Evolutionary conservation across 805 yeast species (phyloP).

Genomic region (Ascoidea asiatica): DNA sequence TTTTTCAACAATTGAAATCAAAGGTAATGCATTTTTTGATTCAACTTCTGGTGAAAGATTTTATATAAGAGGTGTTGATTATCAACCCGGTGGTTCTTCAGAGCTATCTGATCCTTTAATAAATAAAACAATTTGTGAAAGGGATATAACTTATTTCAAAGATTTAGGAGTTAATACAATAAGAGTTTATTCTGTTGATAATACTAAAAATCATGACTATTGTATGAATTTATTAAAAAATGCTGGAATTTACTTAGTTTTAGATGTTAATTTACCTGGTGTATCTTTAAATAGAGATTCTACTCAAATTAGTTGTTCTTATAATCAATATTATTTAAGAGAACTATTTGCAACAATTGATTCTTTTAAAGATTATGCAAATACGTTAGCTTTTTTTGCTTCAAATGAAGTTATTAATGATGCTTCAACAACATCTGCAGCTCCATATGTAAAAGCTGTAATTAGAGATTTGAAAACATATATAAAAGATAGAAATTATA

Average conservation of each 20-base stretch:
- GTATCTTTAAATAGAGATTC: slow-evolving; percentile 50
- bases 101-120: slow-evolving; percentile 60
- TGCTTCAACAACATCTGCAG: slow-evolving; percentile 40
- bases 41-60: slow-evolving; percentile 38
- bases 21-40: slow-evolving; percentile 52
- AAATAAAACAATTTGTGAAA: slow-evolving; percentile 39
- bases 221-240: slow-evolving; percentile 55
- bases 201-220: slow-evolving; percentile 47
- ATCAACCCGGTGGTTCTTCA: slow-evolving; percentile 91
- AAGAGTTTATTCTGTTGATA: slow-evolving; percentile 65
- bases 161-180: slow-evolving; percentile 61
- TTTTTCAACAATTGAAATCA: slow-evolving; percentile 18
- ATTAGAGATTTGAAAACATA: slow-evolving; percentile 67
- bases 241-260: slow-evolving; percentile 57
- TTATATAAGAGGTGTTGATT: slow-evolving; percentile 84
- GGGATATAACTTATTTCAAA: slow-evolving; percentile 53
- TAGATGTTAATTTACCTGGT: slow-evolving; percentile 62
- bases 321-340: slow-evolving; percentile 63
- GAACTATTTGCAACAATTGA: slow-evolving; percentile 75
- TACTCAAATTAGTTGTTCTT: slow-evolving; percentile 39
- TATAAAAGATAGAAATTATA: slow-evolving; percentile 41
- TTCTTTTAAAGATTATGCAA: slow-evolving; percentile 45
- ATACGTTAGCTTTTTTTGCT: slow-evolving; percentile 63
- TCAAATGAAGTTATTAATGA: slow-evolving; percentile 69
- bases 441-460: slow-evolving; percentile 68